These are phyloP conservation scores for Moringa oleifera DNA, from an alignment of 345 rosid species.

Conservation along the genomic window DNA sequence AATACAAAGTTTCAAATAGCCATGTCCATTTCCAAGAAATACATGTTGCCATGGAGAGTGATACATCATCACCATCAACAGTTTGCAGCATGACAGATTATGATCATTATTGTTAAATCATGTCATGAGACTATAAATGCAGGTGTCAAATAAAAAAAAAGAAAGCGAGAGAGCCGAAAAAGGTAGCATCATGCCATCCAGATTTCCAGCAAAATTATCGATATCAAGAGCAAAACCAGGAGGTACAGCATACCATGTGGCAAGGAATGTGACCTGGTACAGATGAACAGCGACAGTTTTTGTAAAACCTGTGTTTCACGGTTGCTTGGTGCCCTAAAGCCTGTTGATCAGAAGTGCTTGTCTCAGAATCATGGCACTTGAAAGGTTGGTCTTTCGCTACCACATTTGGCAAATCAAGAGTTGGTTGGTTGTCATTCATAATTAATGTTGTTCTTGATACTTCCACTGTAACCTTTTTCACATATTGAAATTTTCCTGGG, in stretches of 20 bases:
- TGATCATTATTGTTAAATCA: neutral
- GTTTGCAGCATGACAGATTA: neutral
- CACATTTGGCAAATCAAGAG: constrained; percentile 12
- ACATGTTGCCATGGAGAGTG: neutral
- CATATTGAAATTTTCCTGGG: constrained; percentile 4
- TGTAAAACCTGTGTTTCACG: constrained; percentile 22
- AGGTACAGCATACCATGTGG: neutral
- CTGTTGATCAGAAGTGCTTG: neutral
- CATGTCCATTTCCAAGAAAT: neutral
- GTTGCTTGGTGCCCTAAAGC: constrained; percentile 10
- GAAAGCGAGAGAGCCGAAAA: neutral
- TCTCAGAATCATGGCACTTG: constrained; percentile 6
- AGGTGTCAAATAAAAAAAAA: neutral
- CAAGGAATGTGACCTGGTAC: constrained; percentile 18
- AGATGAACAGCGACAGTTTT: constrained; percentile 22
- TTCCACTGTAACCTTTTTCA: constrained; percentile 10
- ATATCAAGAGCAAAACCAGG: neutral
- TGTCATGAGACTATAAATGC: no score
- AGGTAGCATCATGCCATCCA: neutral
- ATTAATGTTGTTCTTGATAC: constrained; percentile 2
- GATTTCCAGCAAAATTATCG: neutral
- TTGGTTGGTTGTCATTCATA: constrained; percentile 10
- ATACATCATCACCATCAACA: neutral
- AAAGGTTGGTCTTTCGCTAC: constrained; percentile 3
- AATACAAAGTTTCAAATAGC: no score